These are phyloP conservation scores for Gossypium longicalyx DNA, from an alignment of 345 rosid genomes.

Conservation along the genomic window DNA sequence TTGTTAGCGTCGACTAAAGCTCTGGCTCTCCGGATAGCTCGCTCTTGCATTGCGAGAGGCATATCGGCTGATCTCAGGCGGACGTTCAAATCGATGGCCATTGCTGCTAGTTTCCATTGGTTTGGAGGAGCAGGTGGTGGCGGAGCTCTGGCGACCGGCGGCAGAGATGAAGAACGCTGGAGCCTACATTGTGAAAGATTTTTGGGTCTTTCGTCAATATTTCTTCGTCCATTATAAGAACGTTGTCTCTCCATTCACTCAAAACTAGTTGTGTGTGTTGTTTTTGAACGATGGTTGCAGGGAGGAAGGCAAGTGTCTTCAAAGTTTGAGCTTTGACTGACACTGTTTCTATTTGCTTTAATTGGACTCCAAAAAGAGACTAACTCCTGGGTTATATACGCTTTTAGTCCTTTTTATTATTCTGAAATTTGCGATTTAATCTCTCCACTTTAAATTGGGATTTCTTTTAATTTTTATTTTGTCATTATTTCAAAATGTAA, in stretches of 20 bases:
- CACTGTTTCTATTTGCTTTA: background rate
- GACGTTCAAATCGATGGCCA: constrained; percentile 41
- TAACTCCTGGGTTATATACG: background rate
- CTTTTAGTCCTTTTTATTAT: too few relatives aligned
- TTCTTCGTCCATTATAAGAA: constrained; percentile 6
- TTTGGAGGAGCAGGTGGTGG: background rate
- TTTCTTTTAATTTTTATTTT: background rate
- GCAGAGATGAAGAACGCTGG: constrained; percentile 8
- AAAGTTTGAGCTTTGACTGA: constrained; percentile 4
- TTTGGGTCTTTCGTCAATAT: background rate
- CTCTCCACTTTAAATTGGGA: too few relatives aligned
- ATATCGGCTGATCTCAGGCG: constrained; percentile 53
- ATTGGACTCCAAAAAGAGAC: background rate
- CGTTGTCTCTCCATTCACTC: constrained; percentile 10
- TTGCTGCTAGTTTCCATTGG: constrained; percentile 38
- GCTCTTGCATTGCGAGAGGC: constrained; percentile 45
- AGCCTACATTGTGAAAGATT: background rate
- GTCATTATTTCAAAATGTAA: too few relatives aligned
- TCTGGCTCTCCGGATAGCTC: constrained; percentile 36
- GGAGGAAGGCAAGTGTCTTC: background rate
- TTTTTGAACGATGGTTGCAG: background rate
- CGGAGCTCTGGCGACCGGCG: constrained; percentile 6
- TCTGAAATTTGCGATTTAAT: too few relatives aligned
- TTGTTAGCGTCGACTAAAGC: constrained; percentile 28
- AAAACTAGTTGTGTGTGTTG: background rate